Conservation (phyloP, 2,329 filamentous ascomycete genomes). For the Coniochaeta ligniaria region DNA sequence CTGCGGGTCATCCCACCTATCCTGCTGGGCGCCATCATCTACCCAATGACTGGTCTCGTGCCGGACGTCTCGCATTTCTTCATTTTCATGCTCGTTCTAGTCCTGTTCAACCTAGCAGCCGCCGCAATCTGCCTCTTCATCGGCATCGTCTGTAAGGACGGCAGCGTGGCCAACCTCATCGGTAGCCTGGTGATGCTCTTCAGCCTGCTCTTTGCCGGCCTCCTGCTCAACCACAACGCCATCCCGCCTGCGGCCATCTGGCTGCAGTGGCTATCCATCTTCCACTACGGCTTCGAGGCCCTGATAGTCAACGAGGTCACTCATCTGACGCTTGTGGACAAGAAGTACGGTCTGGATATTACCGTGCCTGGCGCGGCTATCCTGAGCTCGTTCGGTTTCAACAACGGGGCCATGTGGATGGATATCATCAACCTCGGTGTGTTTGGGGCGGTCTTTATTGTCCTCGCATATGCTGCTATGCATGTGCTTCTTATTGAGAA, state of each 20-base stretch:
- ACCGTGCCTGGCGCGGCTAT: constrained; percentile 93
- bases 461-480: constrained; percentile 88
- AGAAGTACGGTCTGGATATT: constrained; percentile 94
- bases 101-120: constrained; percentile 92
- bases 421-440: constrained; percentile 77
- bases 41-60: constrained; percentile 93
- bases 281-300: constrained; percentile 95
- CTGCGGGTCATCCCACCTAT: constrained; percentile 91
- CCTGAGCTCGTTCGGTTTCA: constrained; percentile 88
- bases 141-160: constrained; percentile 89
- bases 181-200: constrained; percentile 97
- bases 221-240: constrained; percentile 89
- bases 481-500: constrained; percentile 89
- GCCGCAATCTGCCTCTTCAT: constrained; percentile 93
- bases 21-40: constrained; percentile 91
- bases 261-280: constrained; percentile 91
- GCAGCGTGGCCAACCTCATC: constrained; percentile 84
- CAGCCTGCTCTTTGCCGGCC: constrained; percentile 86
- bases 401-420: constrained; percentile 77
- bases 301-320: constrained; percentile 96
- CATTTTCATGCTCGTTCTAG: constrained; percentile 84
- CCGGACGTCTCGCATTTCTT: constrained; percentile 78
- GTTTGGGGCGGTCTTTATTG: constrained; percentile 75
- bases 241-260: constrained; percentile 81
- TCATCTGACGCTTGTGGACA: constrained; percentile 80